A percentile compares a stretch with the other conserved stretches of the same genome.
Conservation (phyloP, 495 filamentous ascomycete genomes). For the Neurospora africana region DNA sequence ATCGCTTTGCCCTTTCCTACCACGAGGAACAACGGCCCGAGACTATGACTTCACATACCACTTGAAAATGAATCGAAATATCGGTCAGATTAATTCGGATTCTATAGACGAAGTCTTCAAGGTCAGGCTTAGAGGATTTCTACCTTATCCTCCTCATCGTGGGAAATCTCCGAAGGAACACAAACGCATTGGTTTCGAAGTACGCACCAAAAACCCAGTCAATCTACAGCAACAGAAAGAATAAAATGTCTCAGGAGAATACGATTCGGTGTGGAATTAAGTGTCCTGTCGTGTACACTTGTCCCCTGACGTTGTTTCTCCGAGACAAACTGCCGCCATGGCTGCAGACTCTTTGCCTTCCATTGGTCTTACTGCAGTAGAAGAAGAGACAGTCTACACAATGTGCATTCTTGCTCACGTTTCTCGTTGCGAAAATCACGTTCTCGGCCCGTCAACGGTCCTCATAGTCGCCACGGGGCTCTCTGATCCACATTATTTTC, state of each 20-base stretch:
- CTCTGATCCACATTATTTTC: neutral
- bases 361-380: neutral
- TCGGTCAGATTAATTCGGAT: constrained; percentile 1
- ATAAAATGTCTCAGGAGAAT: neutral
- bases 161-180: neutral
- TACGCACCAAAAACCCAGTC: neutral
- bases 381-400: neutral
- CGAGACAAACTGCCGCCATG: neutral
- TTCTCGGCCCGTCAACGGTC: neutral
- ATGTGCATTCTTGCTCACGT: neutral
- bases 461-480: neutral
- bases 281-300: neutral
- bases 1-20: neutral
- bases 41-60: neutral
- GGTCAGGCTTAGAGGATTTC: neutral
- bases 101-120: neutral
- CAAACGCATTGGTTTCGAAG: neutral
- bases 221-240: neutral
- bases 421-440: neutral
- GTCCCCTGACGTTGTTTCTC: constrained; percentile 1
- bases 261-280: neutral
- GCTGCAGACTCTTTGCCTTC: neutral
- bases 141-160: neutral
- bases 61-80: neutral
- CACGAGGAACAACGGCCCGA: neutral